phyloP scores from a whole-genome alignment of 495 filamentous ascomycete species.

The Lindgomyces ingoldianus region DNA sequence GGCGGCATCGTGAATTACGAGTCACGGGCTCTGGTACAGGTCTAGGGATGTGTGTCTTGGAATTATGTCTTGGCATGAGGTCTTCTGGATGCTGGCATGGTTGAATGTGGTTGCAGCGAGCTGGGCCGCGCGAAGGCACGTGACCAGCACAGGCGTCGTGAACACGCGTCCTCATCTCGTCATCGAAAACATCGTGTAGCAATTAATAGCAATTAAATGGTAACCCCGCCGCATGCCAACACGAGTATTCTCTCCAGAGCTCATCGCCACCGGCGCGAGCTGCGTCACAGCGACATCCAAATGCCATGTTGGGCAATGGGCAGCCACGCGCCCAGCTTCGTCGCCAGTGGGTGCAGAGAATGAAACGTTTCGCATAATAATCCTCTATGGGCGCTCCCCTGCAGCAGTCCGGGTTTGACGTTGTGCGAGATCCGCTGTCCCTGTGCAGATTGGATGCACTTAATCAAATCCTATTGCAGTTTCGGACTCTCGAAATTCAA shows the following conservation, averaged over 20 bases:
- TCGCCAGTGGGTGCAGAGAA: background rate
- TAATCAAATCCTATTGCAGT: slow-evolving; percentile 10
- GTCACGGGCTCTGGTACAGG: background rate
- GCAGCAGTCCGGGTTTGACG: background rate
- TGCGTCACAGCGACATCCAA: background rate
- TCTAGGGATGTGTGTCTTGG: background rate
- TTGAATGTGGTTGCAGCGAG: no score
- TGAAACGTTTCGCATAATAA: background rate
- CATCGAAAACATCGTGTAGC: no score
- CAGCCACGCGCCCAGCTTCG: background rate
- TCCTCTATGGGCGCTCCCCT: background rate
- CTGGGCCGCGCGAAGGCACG: background rate
- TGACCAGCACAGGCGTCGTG: background rate
- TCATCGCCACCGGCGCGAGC: no score
- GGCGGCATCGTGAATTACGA: background rate
- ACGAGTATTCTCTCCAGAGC: no score
- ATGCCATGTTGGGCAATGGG: background rate
- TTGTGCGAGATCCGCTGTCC: slow-evolving; percentile 2
- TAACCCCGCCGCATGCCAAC: background rate
- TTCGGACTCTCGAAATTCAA: slow-evolving; percentile 1
- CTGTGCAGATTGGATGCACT: background rate
- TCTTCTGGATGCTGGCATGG: no score
- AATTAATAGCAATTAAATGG: no score
- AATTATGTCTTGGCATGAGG: no score
- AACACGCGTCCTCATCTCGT: no score